Base-by-base conservation (phyloP, 164 flowering plant species). In the Platanus orientalis region DNA sequence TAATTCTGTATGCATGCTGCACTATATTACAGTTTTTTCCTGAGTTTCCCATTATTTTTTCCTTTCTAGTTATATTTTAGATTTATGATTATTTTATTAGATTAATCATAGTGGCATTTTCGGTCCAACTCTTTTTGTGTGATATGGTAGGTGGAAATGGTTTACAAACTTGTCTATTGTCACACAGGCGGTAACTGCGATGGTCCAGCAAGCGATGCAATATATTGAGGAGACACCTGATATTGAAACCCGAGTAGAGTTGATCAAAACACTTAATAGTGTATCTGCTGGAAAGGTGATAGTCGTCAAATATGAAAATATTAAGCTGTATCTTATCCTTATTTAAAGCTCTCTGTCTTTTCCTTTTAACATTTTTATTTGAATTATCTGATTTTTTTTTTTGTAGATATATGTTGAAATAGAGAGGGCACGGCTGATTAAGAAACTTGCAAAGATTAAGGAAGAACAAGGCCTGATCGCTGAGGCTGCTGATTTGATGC, bases 401-500 rank as follows among this genome's bases (percentile, higher is more conserved):
- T 40, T 71, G 47, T 74, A 94, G 97, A 94, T 90, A 48, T 94
- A 87, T 78, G 97, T 90, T 64, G 97, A 90, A 77, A 86, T 94
- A 50, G 98, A 90, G 75, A 83, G 97, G 70, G 92, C 97, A 55
- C 66, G 97, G 48, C 71, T 94, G 72, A 79, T 90, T 34, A 94
- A 85, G 76, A 90, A 75, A 64, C 95, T 94, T 63, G 95, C 98
- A 47, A 90, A 90, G 76, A 89, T 94, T 30, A 94, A 90, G 77
- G 98, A 94, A 84, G 96, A 78, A 45, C 98, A 94, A 63, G 96
- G 96, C 44, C 89, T 62, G n/a, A 81, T 94, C 52, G 91, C 90
- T 25, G 97, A 94, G 68, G 98, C 98, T 66, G 98, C 98, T 48
- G 98, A 94, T 70, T 78, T 94, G 80, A 90, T 94, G 98, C 97